Conservation (phyloP, 2,329 filamentous ascomycete genomes). For the Tolypocladium sp. region DNA sequence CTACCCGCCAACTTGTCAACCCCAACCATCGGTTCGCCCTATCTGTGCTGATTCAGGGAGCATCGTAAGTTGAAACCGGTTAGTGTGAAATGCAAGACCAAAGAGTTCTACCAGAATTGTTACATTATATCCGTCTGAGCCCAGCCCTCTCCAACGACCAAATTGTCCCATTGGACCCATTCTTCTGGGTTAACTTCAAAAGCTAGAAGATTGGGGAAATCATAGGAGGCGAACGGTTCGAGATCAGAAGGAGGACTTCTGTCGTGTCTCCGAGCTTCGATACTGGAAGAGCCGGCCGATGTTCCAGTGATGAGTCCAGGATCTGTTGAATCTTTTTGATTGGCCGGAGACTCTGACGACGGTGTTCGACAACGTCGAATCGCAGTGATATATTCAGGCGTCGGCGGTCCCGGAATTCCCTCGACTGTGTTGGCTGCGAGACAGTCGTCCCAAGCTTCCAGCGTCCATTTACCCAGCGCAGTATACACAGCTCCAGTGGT, state of each 20-base stretch:
- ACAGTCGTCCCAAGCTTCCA: background rate
- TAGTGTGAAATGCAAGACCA: too few relatives aligned
- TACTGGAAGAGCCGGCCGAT: background rate
- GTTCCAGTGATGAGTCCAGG: background rate
- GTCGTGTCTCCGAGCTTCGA: background rate
- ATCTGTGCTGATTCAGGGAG: too few relatives aligned
- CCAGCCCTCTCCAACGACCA: background rate
- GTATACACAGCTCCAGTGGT: background rate
- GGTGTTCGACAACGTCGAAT: background rate
- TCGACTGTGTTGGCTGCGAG: background rate
- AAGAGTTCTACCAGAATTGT: too few relatives aligned
- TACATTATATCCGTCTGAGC: background rate
- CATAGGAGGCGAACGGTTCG: background rate
- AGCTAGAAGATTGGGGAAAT: background rate
- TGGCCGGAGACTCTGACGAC: background rate
- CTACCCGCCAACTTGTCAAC: too few relatives aligned
- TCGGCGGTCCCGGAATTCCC: background rate
- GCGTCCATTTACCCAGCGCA: background rate
- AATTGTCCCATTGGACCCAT: background rate
- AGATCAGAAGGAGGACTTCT: too few relatives aligned
- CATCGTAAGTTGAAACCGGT: too few relatives aligned
- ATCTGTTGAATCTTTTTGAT: background rate
- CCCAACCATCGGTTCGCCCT: too few relatives aligned
- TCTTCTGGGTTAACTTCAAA: background rate
- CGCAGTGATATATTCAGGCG: background rate